phyloP scores from a whole-genome alignment of 768 basidiomycete genomes.

The Tubosaeta sp. region DNA sequence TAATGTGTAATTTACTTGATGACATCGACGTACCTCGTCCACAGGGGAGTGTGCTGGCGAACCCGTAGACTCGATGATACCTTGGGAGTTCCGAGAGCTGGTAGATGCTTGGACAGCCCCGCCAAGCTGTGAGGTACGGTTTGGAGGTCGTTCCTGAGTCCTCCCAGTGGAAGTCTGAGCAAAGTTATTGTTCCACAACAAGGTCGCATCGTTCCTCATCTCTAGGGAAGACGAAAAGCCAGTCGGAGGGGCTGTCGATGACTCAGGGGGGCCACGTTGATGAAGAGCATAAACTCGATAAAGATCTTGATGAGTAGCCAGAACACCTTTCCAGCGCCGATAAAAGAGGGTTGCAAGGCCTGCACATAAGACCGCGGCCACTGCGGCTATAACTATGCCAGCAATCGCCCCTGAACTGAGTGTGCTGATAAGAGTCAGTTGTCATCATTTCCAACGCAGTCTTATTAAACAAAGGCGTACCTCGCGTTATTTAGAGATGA shows the following conservation, averaged over 20 bases:
- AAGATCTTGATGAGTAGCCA: conserved; percentile 11
- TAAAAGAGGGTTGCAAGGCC: conserved; percentile 24
- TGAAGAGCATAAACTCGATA: conserved; percentile 12
- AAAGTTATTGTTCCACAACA: conserved; percentile 7
- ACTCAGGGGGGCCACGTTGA: conserved; percentile 1
- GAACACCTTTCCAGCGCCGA: conserved; percentile 25
- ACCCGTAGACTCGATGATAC: conserved; percentile 1
- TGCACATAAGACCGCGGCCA: conserved; percentile 9
- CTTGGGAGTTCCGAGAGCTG: conserved; percentile 12
- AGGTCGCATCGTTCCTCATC: conserved; percentile 10
- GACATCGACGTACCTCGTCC: conserved; percentile 21
- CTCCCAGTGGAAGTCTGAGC: conserved; percentile 1
- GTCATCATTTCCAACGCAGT: not conserved
- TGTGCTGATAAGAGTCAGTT: conserved; percentile 5
- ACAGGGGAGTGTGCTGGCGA: not conserved
- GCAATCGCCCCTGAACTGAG: conserved; percentile 22
- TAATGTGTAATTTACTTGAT: not conserved
- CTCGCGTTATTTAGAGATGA: not conserved
- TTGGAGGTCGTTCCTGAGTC: conserved; percentile 4
- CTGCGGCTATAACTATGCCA: conserved; percentile 18
- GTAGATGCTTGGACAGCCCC: not conserved
- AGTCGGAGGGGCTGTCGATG: not conserved
- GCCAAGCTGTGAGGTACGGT: not conserved
- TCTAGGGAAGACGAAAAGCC: conserved; percentile 22
- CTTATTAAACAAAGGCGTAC: not conserved